These are phyloP conservation scores for Canavalia gladiata DNA, from an alignment of 306 rosid genomes.

Conservation along the genomic window DNA sequence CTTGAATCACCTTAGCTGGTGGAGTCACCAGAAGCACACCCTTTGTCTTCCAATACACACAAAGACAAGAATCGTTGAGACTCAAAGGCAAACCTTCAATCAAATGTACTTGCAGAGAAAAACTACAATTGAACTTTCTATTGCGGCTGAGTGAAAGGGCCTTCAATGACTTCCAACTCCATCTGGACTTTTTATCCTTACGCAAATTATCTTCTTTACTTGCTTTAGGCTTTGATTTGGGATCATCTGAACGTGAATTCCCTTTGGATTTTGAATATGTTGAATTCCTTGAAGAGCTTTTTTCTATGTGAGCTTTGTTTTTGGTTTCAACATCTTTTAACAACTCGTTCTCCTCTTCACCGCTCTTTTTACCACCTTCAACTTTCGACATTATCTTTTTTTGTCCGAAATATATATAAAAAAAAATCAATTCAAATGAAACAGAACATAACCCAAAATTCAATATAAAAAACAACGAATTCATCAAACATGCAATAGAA, in stretches of 20 bases:
- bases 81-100: slow-evolving; percentile 72
- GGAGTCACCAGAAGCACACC: slow-evolving; percentile 72
- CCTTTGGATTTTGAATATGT: slow-evolving; percentile 50
- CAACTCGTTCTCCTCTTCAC: slow-evolving; percentile 61
- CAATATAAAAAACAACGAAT: neutral
- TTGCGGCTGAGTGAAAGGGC: slow-evolving; percentile 69
- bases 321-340: slow-evolving; percentile 73
- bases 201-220: slow-evolving; percentile 53
- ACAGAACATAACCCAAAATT: slow-evolving; percentile 11
- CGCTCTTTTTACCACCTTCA: slow-evolving; percentile 59
- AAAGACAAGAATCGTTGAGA: slow-evolving; percentile 61
- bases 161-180: slow-evolving; percentile 87
- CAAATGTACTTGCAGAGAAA: slow-evolving; percentile 80
- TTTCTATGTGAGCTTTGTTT: slow-evolving; percentile 61
- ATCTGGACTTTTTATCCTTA: slow-evolving; percentile 87
- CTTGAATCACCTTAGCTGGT: slow-evolving; percentile 72
- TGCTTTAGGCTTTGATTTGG: slow-evolving; percentile 54
- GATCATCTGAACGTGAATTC: slow-evolving; percentile 51
- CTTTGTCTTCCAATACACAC: slow-evolving; percentile 88
- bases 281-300: slow-evolving; percentile 54
- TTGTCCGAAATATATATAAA: neutral
- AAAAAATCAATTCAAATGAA: slow-evolving; percentile 16
- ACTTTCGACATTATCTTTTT: slow-evolving; percentile 60
- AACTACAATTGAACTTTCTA: slow-evolving; percentile 78
- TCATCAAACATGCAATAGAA: neutral